Conservation (phyloP, 306 rosid genomes). For the Ammopiptanthus mongolicus region DNA sequence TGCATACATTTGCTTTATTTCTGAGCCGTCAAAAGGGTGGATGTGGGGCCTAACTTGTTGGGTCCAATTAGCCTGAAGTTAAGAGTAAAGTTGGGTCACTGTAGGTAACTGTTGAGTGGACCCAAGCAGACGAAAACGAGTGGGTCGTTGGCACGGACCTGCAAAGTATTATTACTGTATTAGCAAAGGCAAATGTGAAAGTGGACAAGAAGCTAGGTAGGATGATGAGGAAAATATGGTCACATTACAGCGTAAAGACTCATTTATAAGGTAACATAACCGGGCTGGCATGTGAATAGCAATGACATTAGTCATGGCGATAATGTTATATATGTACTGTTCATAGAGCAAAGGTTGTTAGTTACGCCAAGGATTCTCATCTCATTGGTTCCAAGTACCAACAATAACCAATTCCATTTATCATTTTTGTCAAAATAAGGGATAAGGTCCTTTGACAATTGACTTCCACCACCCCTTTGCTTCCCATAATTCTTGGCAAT, state of each 20-base stretch:
- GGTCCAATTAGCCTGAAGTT: neutral
- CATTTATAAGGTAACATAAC: neutral
- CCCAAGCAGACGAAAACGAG: neutral
- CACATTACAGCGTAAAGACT: neutral
- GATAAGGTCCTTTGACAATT: conserved; percentile 24
- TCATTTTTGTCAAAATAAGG: neutral
- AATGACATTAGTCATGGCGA: neutral
- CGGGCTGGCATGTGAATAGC: neutral
- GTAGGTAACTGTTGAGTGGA: neutral
- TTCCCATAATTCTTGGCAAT: neutral
- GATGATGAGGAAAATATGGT: neutral
- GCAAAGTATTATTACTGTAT: neutral
- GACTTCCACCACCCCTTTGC: neutral
- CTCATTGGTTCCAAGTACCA: neutral
- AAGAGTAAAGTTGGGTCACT: neutral
- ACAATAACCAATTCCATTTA: neutral
- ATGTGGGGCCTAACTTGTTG: neutral
- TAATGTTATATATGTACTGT: neutral
- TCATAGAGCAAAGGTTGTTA: neutral
- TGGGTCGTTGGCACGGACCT: neutral
- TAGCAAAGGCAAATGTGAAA: neutral
- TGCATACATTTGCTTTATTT: neutral
- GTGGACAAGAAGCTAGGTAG: neutral
- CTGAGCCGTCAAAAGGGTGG: conserved; percentile 16
- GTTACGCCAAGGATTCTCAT: neutral